Evolutionary conservation across 306 rosid genomes (phyloP), one percentile per base, ranked within the genome.

Genomic region (Comarum palustre): DNA sequence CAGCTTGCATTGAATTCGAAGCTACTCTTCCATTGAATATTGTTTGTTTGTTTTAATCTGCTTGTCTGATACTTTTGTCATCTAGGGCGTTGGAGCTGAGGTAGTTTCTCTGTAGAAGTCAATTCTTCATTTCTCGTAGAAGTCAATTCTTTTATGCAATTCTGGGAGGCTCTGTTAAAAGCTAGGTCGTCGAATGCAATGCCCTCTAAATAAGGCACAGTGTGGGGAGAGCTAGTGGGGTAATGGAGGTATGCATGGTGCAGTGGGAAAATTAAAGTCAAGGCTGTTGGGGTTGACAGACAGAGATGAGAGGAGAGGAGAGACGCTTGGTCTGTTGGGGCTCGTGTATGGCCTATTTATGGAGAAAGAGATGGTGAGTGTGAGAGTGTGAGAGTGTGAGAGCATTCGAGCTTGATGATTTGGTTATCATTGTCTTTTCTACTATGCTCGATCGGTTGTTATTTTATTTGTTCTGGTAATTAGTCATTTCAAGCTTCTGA

Each of bases 21-120:
- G 43, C 43, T 12, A 57, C 29, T 4, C 41, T 31, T 15, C 64
- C 5, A 17, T 5, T 29, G 6, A 10, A 31, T 60, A 2, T 15
- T 15, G 1, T 61, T 32, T 31, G 8, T 38, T 36, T 4, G 6
- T 20, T 14, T 0, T 58, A 31, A 1, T 16, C 0, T 5, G 6
- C 19, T 57, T 57, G 66, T 57, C 75, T 39, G 25, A 17, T 41
- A 43, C 51, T 54, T 71, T 71, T 55, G 75, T 71, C 74, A 36
- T 55, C 4, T 31, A 29, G 3, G 42, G 42, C 41, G 17, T 60
- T 31, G 34, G 66, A 38, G 42, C 16, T 60, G 4, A 34, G 24
- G 42, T 32, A 60, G 42, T 60, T 31, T 36, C 39, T 29, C 42
- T 57, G 17, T 13, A 57, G 19, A 25, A 57, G 36, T 24, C 36